Evolutionary conservation across 306 rosid genomes (phyloP).

Genomic region (Cicer bijugum): DNA sequence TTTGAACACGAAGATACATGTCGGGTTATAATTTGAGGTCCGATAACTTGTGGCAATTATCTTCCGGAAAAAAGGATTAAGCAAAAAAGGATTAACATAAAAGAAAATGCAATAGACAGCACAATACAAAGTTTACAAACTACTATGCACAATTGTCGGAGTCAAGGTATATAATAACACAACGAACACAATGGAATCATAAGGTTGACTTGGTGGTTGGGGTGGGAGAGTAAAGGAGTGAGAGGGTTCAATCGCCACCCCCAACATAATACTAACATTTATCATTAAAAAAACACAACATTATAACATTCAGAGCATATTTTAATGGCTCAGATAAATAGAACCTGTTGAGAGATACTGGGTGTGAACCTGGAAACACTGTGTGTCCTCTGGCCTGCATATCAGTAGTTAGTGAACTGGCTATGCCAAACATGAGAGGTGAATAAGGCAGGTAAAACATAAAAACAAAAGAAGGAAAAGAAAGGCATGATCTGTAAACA

Average conservation of each 20-base stretch:
- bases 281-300: not conserved
- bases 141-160: conserved; percentile 31
- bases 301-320: conserved; percentile 2
- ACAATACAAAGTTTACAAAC: conserved; percentile 11
- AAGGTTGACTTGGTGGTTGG: not conserved
- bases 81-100: not conserved
- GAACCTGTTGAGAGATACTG: conserved; percentile 97
- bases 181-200: not conserved
- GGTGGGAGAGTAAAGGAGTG: not conserved
- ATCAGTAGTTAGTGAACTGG: conserved; percentile 41
- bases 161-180: not conserved
- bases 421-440: conserved; percentile 33
- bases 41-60: not conserved
- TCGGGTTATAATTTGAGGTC: conserved; percentile 19
- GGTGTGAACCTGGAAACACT: conserved; percentile 97
- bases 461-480: not conserved
- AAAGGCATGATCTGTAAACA: conserved; percentile 1
- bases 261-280: not conserved
- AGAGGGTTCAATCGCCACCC: not conserved
- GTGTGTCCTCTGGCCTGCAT: conserved; percentile 83
- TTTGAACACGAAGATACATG: conserved; percentile 31
- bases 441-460: conserved; percentile 33
- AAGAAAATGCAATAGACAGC: conserved; percentile 17
- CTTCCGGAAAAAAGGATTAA: not conserved
- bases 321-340: conserved; percentile 42